A percentile compares a stretch with the other conserved stretches of the same genome.
Conservation (phyloP, 129 eudicot species). For the Escallonia herrerae region DNA sequence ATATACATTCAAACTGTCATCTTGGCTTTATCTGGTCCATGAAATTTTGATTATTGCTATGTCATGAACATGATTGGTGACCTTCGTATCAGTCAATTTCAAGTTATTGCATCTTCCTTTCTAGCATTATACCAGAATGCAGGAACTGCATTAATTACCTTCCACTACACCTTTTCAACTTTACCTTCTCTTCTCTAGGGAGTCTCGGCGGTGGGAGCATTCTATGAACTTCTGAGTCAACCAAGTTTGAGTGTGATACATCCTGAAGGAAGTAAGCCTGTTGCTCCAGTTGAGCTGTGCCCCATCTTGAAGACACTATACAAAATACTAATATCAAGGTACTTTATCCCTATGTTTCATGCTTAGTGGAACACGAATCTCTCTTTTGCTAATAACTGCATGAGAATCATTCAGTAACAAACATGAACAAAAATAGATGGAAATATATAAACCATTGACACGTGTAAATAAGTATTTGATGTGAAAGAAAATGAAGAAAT, state of each 20-base stretch:
- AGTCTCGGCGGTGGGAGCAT: conserved; percentile 79
- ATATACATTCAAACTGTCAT: too few species aligned
- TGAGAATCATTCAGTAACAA: too few species aligned
- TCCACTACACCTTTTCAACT: neutral
- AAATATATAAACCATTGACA: too few species aligned
- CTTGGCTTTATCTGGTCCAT: too few species aligned
- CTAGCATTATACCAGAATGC: neutral
- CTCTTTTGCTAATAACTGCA: too few species aligned
- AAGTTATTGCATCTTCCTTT: neutral
- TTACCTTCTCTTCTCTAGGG: conserved; percentile 29
- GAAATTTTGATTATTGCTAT: too few species aligned
- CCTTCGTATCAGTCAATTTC: neutral
- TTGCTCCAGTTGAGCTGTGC: conserved; percentile 86
- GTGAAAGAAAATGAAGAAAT: too few species aligned
- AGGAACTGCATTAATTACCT: neutral
- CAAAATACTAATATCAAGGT: conserved; percentile 80
- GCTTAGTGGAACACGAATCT: neutral
- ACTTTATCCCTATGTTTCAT: neutral
- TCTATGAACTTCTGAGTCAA: conserved; percentile 81
- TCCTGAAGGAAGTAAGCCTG: conserved; percentile 75
- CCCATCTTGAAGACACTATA: conserved; percentile 79
- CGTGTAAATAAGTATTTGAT: too few species aligned
- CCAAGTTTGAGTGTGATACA: conserved; percentile 61
- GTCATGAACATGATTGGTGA: too few species aligned
- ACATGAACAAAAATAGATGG: too few species aligned